These are phyloP conservation scores for Perkinsus marinus DNA, from an alignment of 169 alveolate species.

Conservation along the genomic window DNA sequence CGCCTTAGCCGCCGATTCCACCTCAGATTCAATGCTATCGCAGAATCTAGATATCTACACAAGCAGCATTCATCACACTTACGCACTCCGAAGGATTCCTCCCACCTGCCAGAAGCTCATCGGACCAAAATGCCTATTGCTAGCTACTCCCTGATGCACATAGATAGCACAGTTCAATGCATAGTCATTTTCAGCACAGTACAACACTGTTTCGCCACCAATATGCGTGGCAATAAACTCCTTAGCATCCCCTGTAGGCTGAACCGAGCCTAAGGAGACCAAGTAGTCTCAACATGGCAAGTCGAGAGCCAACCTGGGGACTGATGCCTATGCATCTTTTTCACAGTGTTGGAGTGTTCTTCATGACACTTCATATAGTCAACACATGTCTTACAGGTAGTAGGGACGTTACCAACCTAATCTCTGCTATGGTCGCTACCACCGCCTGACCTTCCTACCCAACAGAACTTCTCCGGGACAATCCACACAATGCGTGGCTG, in stretches of 20 bases:
- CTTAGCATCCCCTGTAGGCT: neutral
- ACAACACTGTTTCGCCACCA: neutral
- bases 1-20: neutral
- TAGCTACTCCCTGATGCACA: neutral
- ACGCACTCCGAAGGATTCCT: neutral
- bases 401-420: neutral
- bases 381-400: neutral
- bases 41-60: neutral
- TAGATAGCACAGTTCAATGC: neutral
- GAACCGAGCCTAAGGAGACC: neutral
- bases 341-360: neutral
- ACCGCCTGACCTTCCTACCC: neutral
- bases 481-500: neutral
- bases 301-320: neutral
- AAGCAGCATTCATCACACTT: neutral
- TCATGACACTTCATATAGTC: neutral
- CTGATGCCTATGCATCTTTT: neutral
- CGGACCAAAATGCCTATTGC: neutral
- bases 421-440: neutral
- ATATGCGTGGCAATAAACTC: neutral
- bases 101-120: neutral
- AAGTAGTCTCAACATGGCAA: neutral
- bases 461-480: neutral
- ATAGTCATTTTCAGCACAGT: neutral
- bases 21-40: neutral